Evolutionary conservation across 345 rosid genomes (phyloP).

Genomic region (Punica granatum): DNA sequence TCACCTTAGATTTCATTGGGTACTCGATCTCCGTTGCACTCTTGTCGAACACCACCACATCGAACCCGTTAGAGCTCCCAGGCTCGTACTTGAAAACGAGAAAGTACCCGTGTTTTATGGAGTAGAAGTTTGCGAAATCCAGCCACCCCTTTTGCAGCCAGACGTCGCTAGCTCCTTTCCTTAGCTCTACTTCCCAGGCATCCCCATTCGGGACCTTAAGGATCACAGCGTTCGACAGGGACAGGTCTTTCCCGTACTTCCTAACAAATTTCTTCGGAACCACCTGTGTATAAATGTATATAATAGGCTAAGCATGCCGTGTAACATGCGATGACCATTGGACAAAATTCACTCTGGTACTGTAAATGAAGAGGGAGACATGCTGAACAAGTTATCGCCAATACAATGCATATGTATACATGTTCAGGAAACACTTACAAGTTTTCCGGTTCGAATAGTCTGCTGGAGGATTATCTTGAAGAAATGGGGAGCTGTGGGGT

Average conservation of each 20-base stretch:
- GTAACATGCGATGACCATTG: no score
- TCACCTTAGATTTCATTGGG: neutral
- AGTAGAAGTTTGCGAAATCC: conserved; percentile 9
- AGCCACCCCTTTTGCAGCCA: conserved; percentile 13
- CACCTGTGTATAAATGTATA: conserved; percentile 7
- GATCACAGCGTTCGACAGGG: neutral
- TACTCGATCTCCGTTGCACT: conserved; percentile 13
- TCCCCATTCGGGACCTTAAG: conserved; percentile 13
- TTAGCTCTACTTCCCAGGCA: conserved; percentile 15
- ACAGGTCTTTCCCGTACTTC: conserved; percentile 8
- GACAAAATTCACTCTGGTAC: no score
- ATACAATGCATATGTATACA: no score
- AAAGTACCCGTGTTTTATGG: conserved; percentile 11
- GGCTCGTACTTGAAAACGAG: conserved; percentile 6
- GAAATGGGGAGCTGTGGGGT: conserved; percentile 8
- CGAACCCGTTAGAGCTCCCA: conserved; percentile 3
- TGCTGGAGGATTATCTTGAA: conserved; percentile 19
- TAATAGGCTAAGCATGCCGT: no score
- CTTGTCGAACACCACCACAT: conserved; percentile 11
- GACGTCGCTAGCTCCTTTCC: neutral
- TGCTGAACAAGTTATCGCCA: neutral
- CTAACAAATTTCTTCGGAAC: conserved; percentile 19
- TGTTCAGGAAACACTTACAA: neutral
- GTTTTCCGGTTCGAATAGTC: conserved; percentile 5
- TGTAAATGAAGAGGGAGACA: no score